phyloP scores from a whole-genome alignment of 2,329 filamentous ascomycete genomes.

The Falciphora oryzae region DNA sequence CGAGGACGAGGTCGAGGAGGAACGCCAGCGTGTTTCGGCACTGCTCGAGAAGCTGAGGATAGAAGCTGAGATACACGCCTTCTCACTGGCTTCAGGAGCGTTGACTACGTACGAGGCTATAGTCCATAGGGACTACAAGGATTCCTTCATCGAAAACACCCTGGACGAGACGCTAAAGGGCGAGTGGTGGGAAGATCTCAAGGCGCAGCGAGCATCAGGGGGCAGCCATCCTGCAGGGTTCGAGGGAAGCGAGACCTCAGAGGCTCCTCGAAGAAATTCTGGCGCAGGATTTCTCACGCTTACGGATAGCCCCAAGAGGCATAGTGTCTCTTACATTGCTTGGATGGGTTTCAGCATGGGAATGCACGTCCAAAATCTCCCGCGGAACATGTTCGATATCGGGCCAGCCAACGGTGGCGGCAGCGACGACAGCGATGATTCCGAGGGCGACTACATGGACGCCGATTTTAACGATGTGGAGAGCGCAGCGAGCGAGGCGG shows the following conservation, averaged over 20 bases:
- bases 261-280: conserved; percentile 26
- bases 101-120: conserved; percentile 71
- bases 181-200: conserved; percentile 78
- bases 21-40: conserved; percentile 63
- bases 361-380: conserved; percentile 69
- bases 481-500: conserved; percentile 35
- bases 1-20: conserved; percentile 75
- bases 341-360: conserved; percentile 62
- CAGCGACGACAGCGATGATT: conserved; percentile 14
- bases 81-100: conserved; percentile 71
- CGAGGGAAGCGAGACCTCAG: neutral
- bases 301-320: conserved; percentile 34
- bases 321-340: conserved; percentile 44
- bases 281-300: conserved; percentile 32
- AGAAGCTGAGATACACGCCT: conserved; percentile 71
- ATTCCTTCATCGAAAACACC: conserved; percentile 49
- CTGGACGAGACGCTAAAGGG: conserved; percentile 65
- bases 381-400: conserved; percentile 50
- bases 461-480: conserved; percentile 31
- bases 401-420: conserved; percentile 20
- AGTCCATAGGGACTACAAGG: conserved; percentile 60
- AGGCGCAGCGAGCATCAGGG: conserved; percentile 24
- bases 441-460: conserved; percentile 17
- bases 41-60: conserved; percentile 78
- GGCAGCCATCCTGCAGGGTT: neutral